These are phyloP conservation scores for Fusarium devonianum DNA, from an alignment of 2,329 filamentous ascomycete species.

Conservation along the genomic window DNA sequence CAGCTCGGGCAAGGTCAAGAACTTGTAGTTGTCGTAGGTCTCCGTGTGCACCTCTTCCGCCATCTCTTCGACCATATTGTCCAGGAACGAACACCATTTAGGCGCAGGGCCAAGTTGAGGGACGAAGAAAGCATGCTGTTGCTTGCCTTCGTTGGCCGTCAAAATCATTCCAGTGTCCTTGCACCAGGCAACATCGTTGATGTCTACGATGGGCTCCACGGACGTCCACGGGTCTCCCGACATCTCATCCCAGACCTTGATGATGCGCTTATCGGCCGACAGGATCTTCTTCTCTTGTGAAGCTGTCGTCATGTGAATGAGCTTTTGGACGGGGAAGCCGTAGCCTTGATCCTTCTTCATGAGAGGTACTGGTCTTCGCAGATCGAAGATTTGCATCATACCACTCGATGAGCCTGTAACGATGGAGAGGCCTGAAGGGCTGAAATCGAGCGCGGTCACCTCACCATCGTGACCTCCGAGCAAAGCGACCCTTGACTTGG, in stretches of 20 bases:
- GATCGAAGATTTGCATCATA: slow-evolving; percentile 87
- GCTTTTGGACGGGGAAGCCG: slow-evolving; percentile 87
- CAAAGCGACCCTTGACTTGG: slow-evolving; percentile 80
- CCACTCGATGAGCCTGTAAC: slow-evolving; percentile 89
- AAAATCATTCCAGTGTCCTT: slow-evolving; percentile 93
- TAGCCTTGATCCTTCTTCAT: slow-evolving; percentile 96
- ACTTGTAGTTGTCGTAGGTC: slow-evolving; percentile 99
- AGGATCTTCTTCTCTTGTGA: slow-evolving; percentile 86
- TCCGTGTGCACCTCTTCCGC: slow-evolving; percentile 80
- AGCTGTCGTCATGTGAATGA: slow-evolving; percentile 74
- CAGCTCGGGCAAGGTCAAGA: slow-evolving; percentile 87
- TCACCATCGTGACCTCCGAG: slow-evolving; percentile 73
- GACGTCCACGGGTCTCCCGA: slow-evolving; percentile 92
- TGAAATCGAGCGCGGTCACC: slow-evolving; percentile 88
- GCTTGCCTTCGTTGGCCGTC: slow-evolving; percentile 94
- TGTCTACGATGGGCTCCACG: slow-evolving; percentile 91
- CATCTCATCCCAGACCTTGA: slow-evolving; percentile 92
- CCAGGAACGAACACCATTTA: slow-evolving; percentile 94
- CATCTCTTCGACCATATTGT: slow-evolving; percentile 99
- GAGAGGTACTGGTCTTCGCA: slow-evolving; percentile 85
- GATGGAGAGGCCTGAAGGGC: slow-evolving; percentile 81
- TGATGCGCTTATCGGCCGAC: slow-evolving; percentile 91
- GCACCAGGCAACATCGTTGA: slow-evolving; percentile 94
- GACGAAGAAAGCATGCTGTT: slow-evolving; percentile 95
- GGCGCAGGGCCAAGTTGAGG: slow-evolving; percentile 92